Percentiles rank a stretch among this genome's conserved stretches.
Evolutionary conservation across 2,329 filamentous ascomycete genomes (phyloP).

Genomic region (Hymenoscyphus repandus): DNA sequence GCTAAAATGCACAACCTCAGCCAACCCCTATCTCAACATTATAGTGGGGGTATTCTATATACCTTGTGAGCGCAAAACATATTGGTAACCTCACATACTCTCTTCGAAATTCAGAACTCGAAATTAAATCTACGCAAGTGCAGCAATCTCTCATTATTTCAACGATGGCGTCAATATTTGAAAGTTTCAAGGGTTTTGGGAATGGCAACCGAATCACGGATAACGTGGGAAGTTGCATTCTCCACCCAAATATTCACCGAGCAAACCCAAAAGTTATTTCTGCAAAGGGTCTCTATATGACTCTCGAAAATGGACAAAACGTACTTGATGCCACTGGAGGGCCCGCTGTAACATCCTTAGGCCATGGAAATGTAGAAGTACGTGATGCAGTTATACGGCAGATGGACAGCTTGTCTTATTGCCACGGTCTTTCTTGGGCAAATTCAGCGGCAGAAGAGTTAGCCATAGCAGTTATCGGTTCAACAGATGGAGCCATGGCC

Average conservation of each 20-base stretch:
- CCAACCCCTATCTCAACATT: neutral
- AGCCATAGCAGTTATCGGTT: slow-evolving; percentile 1
- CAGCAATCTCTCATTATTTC: neutral
- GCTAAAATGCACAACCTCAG: neutral
- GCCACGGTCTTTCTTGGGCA: neutral
- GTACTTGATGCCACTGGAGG: slow-evolving; percentile 69
- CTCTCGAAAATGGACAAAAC: slow-evolving; percentile 37
- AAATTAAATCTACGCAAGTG: neutral
- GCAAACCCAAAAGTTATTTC: slow-evolving; percentile 2
- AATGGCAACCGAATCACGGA: neutral
- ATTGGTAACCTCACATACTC: neutral
- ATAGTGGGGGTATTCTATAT: neutral
- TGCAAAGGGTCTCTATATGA: slow-evolving; percentile 6
- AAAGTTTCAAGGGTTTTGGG: neutral
- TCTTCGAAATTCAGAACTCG: neutral
- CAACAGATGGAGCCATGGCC: neutral
- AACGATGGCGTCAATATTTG: neutral
- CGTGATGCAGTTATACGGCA: slow-evolving; percentile 44
- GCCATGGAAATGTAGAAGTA: slow-evolving; percentile 56
- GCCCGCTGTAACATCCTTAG: slow-evolving; percentile 65
- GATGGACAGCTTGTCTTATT: slow-evolving; percentile 7
- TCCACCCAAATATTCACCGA: neutral
- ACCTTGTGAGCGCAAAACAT: neutral
- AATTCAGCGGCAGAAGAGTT: slow-evolving; percentile 2
- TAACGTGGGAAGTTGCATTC: neutral